Evolutionary conservation across 495 filamentous ascomycete species (phyloP).

Genomic region (Aspergillus panamensis): DNA sequence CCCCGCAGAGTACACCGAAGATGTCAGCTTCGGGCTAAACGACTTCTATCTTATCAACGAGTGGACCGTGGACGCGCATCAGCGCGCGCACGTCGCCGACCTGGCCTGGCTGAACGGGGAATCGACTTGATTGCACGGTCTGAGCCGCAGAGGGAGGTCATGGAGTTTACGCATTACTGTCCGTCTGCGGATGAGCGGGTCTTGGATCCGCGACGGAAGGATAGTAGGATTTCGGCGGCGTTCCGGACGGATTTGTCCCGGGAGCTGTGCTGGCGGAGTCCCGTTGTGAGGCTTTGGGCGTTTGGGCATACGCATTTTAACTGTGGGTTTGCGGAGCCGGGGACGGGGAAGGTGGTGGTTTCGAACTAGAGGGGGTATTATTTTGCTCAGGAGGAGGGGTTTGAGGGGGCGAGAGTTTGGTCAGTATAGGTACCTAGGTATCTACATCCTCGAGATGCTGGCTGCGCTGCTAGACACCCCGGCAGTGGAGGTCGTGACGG

Average conservation of each 20-base stretch:
- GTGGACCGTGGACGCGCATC: slow-evolving; percentile 41
- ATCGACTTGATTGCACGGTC: slow-evolving; percentile 25
- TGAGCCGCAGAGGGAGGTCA: slow-evolving; percentile 26
- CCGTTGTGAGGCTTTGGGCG: slow-evolving; percentile 45
- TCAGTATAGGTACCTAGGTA: too few relatives aligned
- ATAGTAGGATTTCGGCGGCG: slow-evolving; percentile 31
- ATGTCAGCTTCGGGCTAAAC: slow-evolving; percentile 32
- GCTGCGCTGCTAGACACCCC: too few relatives aligned
- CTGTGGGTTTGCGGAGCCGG: slow-evolving; percentile 35
- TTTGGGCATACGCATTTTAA: slow-evolving; percentile 56
- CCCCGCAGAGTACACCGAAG: slow-evolving; percentile 21
- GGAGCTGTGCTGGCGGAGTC: slow-evolving; percentile 41
- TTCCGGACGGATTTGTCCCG: slow-evolving; percentile 44
- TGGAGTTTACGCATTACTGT: slow-evolving; percentile 46
- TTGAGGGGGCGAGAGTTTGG: slow-evolving; percentile 16
- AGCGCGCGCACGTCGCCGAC: slow-evolving; percentile 31
- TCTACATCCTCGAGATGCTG: too few relatives aligned
- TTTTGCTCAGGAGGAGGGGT: slow-evolving; percentile 25
- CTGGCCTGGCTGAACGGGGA: slow-evolving; percentile 43
- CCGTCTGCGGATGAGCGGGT: slow-evolving; percentile 32
- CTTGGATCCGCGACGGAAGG: slow-evolving; percentile 33
- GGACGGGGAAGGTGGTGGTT: slow-evolving; percentile 25
- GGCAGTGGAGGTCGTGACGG: too few relatives aligned
- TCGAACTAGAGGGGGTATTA: slow-evolving; percentile 34
- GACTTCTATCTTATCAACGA: slow-evolving; percentile 42